Base-by-base conservation (phyloP, 495 filamentous ascomycete species). In the Darksidea phi region DNA sequence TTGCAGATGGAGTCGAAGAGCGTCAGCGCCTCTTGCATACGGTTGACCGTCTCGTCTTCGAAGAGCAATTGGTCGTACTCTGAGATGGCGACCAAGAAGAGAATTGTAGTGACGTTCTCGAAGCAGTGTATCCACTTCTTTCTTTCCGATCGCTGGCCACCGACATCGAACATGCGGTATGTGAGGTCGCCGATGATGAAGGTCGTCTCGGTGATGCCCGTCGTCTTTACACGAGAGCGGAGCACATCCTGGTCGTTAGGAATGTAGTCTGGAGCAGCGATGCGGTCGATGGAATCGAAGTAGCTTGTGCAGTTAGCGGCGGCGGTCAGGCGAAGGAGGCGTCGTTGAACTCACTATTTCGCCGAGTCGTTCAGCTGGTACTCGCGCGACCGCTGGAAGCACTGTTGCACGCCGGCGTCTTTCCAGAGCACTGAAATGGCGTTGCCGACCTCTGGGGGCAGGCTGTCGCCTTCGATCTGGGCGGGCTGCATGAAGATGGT, bases 41-140 rank as follows among this genome's bases (percentile, higher is more conserved):
- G 94, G 71, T 98, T 98, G 47, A 91, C 95, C 64, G 94, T 95
- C 75, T 96, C 94, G 72, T 98, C 94, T 75, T 98, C 94, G 2
- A 97, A 90, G 20, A 98, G 77, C 67, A 93, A 93, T 74, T 98
- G 94, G 72, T 98, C 94, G 71, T 97, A 98, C 37, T 93, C 94
- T 59, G 91, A 96, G 64, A 98, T 87, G 34, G 94, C 94, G 49
- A 96, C 94, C 70, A 98, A 83, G 76, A 98, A 98, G 46, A 98
- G 80, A 37, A 98, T 79, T 71, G 88, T 88, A 57, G 90, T 92
- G 62, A 98, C 94, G 68, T 95, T 95, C 70, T 98, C 94, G 73
- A 98, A 98, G 76, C 94, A 97, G 71, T 98, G 94, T 65, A 98
- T 97, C 94, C 94, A 98, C 76, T 98, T 98, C 82, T 98, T 98